Percentiles rank a stretch among this genome's conserved stretches.
These are phyloP conservation scores for Monilinia laxa DNA, from an alignment of 2,329 filamentous ascomycete genomes.

Conservation along the genomic window DNA sequence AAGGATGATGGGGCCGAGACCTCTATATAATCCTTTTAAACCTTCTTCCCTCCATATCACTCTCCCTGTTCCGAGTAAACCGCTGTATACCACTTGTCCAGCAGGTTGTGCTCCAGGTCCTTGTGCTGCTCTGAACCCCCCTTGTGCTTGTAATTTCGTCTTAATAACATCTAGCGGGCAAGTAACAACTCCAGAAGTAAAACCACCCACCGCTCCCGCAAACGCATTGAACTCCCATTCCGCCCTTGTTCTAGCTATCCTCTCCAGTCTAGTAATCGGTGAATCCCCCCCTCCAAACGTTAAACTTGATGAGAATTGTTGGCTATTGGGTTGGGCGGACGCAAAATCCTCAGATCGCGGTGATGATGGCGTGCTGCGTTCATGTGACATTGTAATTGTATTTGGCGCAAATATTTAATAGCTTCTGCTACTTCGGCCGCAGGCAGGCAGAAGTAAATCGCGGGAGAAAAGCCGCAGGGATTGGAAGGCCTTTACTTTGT, in stretches of 20 bases:
- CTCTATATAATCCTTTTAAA: constrained; percentile 85
- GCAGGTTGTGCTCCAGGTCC: constrained; percentile 29
- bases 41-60: constrained; percentile 89
- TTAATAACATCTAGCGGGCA: constrained; percentile 99
- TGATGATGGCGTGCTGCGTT: constrained; percentile 44
- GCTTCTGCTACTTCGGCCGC: constrained; percentile 34
- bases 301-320: constrained; percentile 28
- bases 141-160: constrained; percentile 95
- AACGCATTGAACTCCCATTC: constrained; percentile 75
- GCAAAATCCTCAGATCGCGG: constrained; percentile 36
- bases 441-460: constrained; percentile 19
- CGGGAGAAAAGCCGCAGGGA: not conserved
- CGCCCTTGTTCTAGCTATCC: constrained; percentile 56
- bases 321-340: constrained; percentile 30
- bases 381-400: constrained; percentile 46
- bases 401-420: constrained; percentile 43
- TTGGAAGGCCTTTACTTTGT: constrained; percentile 22
- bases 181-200: constrained; percentile 90
- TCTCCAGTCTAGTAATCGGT: constrained; percentile 49
- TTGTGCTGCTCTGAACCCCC: constrained; percentile 62
- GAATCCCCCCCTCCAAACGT: constrained; percentile 29
- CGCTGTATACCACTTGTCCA: constrained; percentile 68
- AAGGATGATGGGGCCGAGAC: constrained; percentile 88
- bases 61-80: constrained; percentile 79
- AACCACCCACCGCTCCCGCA: constrained; percentile 83